Conservation (phyloP, 2,329 filamentous ascomycete genomes). For the Emergomyces pasteurianus region DNA sequence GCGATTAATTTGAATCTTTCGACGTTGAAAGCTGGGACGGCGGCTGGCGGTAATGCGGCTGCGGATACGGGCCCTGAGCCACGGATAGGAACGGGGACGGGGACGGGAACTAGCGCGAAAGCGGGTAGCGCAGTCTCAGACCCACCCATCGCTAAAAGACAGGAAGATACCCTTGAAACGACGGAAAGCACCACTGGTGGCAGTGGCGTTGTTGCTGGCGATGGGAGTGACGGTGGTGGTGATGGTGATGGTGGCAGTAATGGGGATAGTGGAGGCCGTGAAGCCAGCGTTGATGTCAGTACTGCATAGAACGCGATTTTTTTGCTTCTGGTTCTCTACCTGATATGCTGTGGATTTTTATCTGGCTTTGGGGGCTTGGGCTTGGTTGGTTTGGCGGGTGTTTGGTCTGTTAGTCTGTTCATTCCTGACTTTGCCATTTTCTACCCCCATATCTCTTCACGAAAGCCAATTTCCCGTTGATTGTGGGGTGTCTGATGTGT, state of each 20-base stretch:
- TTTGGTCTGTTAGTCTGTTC: neutral
- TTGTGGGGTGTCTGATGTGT: neutral
- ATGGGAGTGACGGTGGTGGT: neutral
- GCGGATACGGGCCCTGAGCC: neutral
- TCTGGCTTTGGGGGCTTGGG: neutral
- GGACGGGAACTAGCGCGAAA: neutral
- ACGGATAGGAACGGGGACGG: neutral
- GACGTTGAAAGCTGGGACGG: slow-evolving; percentile 12
- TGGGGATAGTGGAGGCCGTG: neutral
- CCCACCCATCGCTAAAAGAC: neutral
- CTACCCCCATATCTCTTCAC: neutral
- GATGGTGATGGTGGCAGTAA: neutral
- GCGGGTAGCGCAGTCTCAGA: neutral
- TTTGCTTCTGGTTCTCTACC: neutral
- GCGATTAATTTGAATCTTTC: slow-evolving; percentile 28
- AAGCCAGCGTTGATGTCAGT: neutral
- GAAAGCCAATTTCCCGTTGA: neutral
- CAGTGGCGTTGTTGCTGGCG: neutral
- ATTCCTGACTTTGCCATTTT: neutral
- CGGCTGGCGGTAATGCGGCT: slow-evolving; percentile 17
- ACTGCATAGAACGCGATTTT: neutral
- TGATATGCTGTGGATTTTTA: neutral
- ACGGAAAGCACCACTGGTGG: neutral
- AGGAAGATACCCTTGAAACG: neutral
- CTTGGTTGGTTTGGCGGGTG: neutral